Evolutionary conservation across 2,329 filamentous ascomycete genomes (phyloP).

Genomic region (Monilinia polystroma): DNA sequence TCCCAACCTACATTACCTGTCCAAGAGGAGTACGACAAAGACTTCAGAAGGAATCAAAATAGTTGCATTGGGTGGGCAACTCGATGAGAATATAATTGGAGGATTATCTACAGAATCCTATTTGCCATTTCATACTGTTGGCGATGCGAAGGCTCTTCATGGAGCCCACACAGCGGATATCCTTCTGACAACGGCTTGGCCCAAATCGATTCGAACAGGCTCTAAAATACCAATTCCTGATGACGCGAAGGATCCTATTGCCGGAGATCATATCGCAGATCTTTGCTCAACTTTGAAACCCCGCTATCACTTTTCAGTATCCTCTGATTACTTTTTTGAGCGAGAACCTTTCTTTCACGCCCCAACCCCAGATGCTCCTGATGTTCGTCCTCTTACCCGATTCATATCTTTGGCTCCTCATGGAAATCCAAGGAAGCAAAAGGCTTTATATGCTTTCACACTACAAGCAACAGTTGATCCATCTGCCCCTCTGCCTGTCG

Average conservation of each 20-base stretch:
- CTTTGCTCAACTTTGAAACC: constrained; percentile 78
- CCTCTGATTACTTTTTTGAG: constrained; percentile 69
- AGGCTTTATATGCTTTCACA: constrained; percentile 75
- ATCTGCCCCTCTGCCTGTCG: constrained; percentile 60
- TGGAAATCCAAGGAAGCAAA: constrained; percentile 74
- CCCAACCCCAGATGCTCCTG: constrained; percentile 51
- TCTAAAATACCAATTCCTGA: constrained; percentile 63
- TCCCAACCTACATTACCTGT: constrained; percentile 70
- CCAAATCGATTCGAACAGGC: constrained; percentile 65
- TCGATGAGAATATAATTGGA: constrained; percentile 60
- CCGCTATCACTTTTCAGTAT: constrained; percentile 83
- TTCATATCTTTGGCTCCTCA: constrained; percentile 87
- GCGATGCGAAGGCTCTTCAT: constrained; percentile 72
- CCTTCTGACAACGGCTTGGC: constrained; percentile 84
- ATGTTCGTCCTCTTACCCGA: constrained; percentile 66
- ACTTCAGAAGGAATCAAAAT: constrained; percentile 88
- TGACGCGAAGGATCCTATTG: constrained; percentile 50
- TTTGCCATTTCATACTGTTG: constrained; percentile 72
- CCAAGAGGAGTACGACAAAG: constrained; percentile 59
- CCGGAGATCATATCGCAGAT: constrained; percentile 70
- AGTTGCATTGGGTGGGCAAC: constrained; percentile 75
- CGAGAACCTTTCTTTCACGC: constrained; percentile 86
- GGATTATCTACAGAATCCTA: constrained; percentile 70
- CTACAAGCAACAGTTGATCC: constrained; percentile 64
- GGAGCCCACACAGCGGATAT: constrained; percentile 82